These are phyloP conservation scores for Ceratocystis cubensis DNA, from an alignment of 2,329 filamentous ascomycete genomes.

Conservation along the genomic window DNA sequence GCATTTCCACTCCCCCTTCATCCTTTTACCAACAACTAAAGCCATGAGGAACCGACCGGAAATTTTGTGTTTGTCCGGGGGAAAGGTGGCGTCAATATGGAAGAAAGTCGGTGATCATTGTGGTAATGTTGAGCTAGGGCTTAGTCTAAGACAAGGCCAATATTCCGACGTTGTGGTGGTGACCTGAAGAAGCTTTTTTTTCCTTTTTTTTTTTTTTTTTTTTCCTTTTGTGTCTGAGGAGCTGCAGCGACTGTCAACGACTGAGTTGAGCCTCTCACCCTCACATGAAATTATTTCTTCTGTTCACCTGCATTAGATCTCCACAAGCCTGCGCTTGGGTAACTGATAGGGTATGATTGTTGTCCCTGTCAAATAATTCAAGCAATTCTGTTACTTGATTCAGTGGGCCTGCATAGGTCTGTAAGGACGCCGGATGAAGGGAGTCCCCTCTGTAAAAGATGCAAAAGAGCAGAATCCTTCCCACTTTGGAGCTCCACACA, in stretches of 20 bases:
- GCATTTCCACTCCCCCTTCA: neutral
- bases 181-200: no score
- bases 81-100: neutral
- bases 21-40: neutral
- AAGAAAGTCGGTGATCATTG: neutral
- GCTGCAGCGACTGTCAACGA: neutral
- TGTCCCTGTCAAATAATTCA: conserved; percentile 9
- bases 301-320: conserved; percentile 7
- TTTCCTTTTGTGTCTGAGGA: neutral
- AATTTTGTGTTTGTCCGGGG: neutral
- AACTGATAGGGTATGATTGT: conserved; percentile 3
- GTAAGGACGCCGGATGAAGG: neutral
- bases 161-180: no score
- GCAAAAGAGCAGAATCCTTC: conserved; percentile 3
- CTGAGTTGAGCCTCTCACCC: neutral
- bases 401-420: neutral
- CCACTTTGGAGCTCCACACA: conserved; percentile 2
- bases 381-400: conserved; percentile 4
- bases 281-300: conserved; percentile 1
- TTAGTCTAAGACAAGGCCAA: no score
- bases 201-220: no score
- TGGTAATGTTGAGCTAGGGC: no score
- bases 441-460: neutral
- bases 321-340: neutral
- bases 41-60: neutral